phyloP scores from a whole-genome alignment of 108 stramenopile species.

The Skeletonema marinoi region DNA sequence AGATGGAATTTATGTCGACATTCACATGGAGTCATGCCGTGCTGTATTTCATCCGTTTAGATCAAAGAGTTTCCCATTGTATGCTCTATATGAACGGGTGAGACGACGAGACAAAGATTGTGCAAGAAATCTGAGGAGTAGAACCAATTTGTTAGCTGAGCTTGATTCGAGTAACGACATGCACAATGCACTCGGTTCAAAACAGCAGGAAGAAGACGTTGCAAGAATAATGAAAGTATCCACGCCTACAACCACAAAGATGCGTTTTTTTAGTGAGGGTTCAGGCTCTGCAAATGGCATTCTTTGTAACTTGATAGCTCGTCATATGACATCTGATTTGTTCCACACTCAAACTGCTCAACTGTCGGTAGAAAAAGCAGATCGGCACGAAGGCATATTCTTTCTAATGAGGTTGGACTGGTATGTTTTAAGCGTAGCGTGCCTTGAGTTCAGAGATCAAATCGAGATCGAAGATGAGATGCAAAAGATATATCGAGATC shows the following conservation, averaged over 20 bases:
- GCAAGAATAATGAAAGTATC: conserved; percentile 65
- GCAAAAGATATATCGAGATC: conserved; percentile 25
- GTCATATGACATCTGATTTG: conserved; percentile 48
- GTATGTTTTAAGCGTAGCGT: conserved; percentile 62
- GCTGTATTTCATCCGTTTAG: conserved; percentile 57
- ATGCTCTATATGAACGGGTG: conserved; percentile 54
- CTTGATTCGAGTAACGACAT: conserved; percentile 10
- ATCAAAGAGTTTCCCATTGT: conserved; percentile 39
- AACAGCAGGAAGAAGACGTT: conserved; percentile 49
- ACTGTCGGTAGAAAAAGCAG: conserved; percentile 49
- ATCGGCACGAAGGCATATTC: conserved; percentile 59
- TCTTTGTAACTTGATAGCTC: conserved; percentile 47
- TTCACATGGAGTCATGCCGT: conserved; percentile 75
- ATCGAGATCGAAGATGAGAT: conserved; percentile 20
- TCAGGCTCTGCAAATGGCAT: conserved; percentile 51
- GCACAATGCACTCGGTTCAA: conserved; percentile 1
- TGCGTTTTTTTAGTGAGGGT: conserved; percentile 61
- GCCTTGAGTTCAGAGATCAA: conserved; percentile 35
- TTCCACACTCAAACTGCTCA: conserved; percentile 51
- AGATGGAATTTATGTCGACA: conserved; percentile 64
- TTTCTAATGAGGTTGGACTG: conserved; percentile 68
- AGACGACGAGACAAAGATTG: conserved; percentile 72
- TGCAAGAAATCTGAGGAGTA: conserved; percentile 61
- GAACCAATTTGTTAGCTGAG: conserved; percentile 59
- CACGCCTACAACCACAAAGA: conserved; percentile 42